Percentiles rank a stretch among this genome's conserved stretches.
Evolutionary conservation across 352 stramenopile species (phyloP).

Genomic region (Plasmopara muralis): DNA sequence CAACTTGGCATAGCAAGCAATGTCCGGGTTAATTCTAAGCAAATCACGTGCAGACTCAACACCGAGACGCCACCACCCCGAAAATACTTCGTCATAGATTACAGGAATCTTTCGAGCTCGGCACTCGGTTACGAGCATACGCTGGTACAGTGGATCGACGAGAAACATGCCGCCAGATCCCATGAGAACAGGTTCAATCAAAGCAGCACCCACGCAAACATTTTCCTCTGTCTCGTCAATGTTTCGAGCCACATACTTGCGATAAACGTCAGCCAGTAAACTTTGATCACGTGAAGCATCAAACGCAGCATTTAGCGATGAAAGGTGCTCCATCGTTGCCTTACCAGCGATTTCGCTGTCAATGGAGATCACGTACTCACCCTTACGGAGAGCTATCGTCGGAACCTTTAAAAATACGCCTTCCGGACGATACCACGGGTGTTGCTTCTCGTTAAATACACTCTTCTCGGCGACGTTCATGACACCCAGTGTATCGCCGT

Average conservation of each 20-base stretch:
- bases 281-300: conserved; percentile 33
- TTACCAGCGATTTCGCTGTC: conserved; percentile 39
- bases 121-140: conserved; percentile 77
- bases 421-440: conserved; percentile 87
- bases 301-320: conserved; percentile 49
- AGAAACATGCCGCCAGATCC: conserved; percentile 86
- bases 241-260: conserved; percentile 48
- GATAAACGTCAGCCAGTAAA: conserved; percentile 43
- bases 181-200: conserved; percentile 90
- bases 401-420: conserved; percentile 77
- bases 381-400: conserved; percentile 56
- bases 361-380: conserved; percentile 49
- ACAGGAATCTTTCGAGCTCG: conserved; percentile 75
- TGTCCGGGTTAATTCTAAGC: conserved; percentile 81
- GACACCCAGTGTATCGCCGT: conserved; percentile 87
- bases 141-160: conserved; percentile 90
- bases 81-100: conserved; percentile 91
- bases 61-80: conserved; percentile 87
- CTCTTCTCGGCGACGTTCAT: conserved; percentile 89
- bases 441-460: conserved; percentile 89
- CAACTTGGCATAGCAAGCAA: conserved; percentile 89
- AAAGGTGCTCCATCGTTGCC: conserved; percentile 19
- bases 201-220: conserved; percentile 55
- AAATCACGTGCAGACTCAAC: conserved; percentile 80
- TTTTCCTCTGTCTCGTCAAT: conserved; percentile 40